Conservation (phyloP, 139 green algal genomes). For the Chlamydomonas eustigma region DNA sequence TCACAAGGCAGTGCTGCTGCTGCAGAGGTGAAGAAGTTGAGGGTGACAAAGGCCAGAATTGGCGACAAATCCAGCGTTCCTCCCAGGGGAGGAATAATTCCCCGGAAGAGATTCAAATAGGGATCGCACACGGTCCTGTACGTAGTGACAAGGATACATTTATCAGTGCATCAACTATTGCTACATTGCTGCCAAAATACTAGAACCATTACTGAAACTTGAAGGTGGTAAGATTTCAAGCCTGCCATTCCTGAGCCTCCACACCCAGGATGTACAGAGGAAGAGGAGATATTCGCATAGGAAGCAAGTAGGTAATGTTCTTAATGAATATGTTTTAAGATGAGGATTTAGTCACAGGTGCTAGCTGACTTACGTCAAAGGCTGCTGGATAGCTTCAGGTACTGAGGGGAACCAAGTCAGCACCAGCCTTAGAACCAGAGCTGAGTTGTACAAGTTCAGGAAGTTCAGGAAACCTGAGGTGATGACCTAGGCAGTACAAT, state of each 20-base stretch:
- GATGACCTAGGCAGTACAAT: constrained; percentile 7
- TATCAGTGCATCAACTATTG: no score
- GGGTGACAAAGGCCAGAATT: constrained; percentile 93
- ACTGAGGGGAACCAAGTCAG: constrained; percentile 97
- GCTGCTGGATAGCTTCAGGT: constrained; percentile 66
- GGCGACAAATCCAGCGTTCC: constrained; percentile 91
- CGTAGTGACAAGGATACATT: not conserved
- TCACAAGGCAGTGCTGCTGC: constrained; percentile 81
- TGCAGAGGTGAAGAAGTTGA: constrained; percentile 87
- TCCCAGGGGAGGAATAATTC: constrained; percentile 92
- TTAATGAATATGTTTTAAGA: constrained; percentile 2
- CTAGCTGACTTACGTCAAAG: constrained; percentile 72
- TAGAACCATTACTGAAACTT: constrained; percentile 4
- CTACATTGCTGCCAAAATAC: no score
- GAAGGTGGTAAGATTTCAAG: not conserved
- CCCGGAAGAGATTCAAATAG: constrained; percentile 97
- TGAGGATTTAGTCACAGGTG: no score
- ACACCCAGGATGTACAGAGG: no score
- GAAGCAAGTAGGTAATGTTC: no score
- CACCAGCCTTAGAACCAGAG: constrained; percentile 87
- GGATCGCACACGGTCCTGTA: constrained; percentile 82
- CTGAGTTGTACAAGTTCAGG: constrained; percentile 88
- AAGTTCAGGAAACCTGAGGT: constrained; percentile 15
- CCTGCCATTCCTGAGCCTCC: no score
- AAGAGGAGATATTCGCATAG: no score